These are phyloP conservation scores for Draba incana DNA, from an alignment of 345 rosid species.

Conservation along the genomic window DNA sequence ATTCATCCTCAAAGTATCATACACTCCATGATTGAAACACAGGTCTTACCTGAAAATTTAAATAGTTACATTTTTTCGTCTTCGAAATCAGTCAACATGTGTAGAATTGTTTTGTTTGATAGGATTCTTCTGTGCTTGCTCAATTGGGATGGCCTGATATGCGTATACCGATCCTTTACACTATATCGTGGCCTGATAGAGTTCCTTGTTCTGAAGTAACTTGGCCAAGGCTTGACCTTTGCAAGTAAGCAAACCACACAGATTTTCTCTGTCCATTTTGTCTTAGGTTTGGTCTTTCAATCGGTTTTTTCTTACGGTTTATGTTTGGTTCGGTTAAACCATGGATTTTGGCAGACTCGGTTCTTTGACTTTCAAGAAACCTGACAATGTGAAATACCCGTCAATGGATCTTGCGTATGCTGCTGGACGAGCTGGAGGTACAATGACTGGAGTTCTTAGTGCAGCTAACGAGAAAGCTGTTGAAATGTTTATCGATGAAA, in stretches of 20 bases:
- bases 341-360: conserved; percentile 64
- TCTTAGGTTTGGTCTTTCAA: too few species aligned
- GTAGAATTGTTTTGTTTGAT: conserved; percentile 29
- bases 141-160: conserved; percentile 98
- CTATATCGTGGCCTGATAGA: conserved; percentile 98
- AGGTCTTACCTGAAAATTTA: conserved; percentile 51
- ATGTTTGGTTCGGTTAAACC: too few species aligned
- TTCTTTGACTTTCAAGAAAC: conserved; percentile 83
- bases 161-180: conserved; percentile 92
- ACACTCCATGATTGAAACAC: conserved; percentile 95
- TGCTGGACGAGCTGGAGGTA: conserved; percentile 98
- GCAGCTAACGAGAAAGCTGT: conserved; percentile 92
- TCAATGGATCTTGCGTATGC: conserved; percentile 96
- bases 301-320: too few species aligned
- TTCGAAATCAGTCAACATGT: neutral
- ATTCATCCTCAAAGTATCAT: conserved; percentile 94
- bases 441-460: conserved; percentile 99
- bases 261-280: too few species aligned
- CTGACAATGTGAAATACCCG: conserved; percentile 88
- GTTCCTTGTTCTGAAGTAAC: conserved; percentile 90
- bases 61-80: neutral
- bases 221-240: conserved; percentile 97
- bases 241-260: conserved; percentile 73
- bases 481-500: conserved; percentile 78
- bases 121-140: conserved; percentile 96